phyloP scores from a whole-genome alignment of 768 basidiomycete genomes.

The Boletus rufocinnamomeus region DNA sequence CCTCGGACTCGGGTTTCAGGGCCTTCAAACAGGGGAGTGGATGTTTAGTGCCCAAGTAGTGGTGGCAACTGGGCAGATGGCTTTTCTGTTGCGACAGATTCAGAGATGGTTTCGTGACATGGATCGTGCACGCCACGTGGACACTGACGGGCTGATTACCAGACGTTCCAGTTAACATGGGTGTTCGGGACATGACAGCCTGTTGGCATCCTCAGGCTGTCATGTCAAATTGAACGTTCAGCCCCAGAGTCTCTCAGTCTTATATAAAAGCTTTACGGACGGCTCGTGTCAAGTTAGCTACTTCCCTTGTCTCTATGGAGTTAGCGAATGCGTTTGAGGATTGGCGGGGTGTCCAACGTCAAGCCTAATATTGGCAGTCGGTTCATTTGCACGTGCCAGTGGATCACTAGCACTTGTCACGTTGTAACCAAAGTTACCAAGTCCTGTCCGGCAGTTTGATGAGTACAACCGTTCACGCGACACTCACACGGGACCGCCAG shows the following conservation, averaged over 20 bases:
- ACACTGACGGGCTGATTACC: background rate
- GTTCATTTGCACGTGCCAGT: background rate
- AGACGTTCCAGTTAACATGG: too few species aligned
- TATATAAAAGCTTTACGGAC: background rate
- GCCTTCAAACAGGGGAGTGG: background rate
- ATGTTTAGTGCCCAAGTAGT: background rate
- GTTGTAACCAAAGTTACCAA: background rate
- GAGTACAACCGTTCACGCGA: background rate
- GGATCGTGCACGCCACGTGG: background rate
- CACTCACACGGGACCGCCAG: background rate
- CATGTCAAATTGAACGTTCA: background rate
- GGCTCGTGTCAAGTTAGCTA: background rate
- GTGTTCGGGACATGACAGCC: background rate
- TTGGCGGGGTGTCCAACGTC: background rate
- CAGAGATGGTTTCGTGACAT: background rate
- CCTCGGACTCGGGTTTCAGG: background rate
- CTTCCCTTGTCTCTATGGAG: background rate
- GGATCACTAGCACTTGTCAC: background rate
- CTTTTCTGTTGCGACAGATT: background rate
- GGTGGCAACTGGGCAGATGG: background rate
- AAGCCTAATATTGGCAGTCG: background rate
- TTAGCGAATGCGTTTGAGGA: background rate
- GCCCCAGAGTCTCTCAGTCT: background rate
- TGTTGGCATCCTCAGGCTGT: background rate
- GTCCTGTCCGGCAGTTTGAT: too few species aligned